Evolutionary conservation across 345 rosid genomes (phyloP), one percentile per base, ranked within the genome.

Genomic region (Durio zibethinus): DNA sequence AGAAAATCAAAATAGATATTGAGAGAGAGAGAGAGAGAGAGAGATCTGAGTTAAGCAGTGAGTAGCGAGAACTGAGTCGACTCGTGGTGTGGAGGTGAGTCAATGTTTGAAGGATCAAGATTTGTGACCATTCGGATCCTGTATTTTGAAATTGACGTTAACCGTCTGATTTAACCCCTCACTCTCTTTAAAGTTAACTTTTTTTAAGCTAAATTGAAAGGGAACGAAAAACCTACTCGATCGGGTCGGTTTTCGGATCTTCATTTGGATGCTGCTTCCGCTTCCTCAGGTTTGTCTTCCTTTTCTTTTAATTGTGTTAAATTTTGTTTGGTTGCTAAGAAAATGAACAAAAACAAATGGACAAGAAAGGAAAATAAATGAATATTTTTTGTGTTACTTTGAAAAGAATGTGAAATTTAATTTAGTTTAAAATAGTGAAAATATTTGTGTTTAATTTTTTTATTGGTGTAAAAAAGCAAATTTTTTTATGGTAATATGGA

Each of bases 21-120:
- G 0, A 14, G 54, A 50, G 5, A 50, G n/a, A 50, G 54, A 50
- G 4, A 50, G 25, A 64, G 76, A 64, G 79, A 70, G 77, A 62
- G 80, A 84, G 85, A 83, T 86, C 89, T 86, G 90, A 81, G 84
- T 82, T 79, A 10, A 31, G 74, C 25, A 50, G 1, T 23, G 40
- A 71, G 38, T 10, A 31, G 12, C 40, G 27, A 64, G 66, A 73
- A 62, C 66, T 81, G 84, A 78, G 82, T 80, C 59, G 73, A 77
- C 81, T 73, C 78, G 62, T 43, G 21, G 31, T 3, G 40, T 43
- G 76, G 71, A 45, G 62, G 75, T 48, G 38, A 72, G 84, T 83
- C 79, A 65, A 76, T 42, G 70, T 53, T 79, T 83, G 82, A 83
- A 72, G 79, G 64, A 78, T 85, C 14, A 40, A 59, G 47, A 80